Evolutionary conservation across 257 asterid genomes (phyloP), one percentile per base, ranked within the genome.

Genomic region (Solanum chaucha): DNA sequence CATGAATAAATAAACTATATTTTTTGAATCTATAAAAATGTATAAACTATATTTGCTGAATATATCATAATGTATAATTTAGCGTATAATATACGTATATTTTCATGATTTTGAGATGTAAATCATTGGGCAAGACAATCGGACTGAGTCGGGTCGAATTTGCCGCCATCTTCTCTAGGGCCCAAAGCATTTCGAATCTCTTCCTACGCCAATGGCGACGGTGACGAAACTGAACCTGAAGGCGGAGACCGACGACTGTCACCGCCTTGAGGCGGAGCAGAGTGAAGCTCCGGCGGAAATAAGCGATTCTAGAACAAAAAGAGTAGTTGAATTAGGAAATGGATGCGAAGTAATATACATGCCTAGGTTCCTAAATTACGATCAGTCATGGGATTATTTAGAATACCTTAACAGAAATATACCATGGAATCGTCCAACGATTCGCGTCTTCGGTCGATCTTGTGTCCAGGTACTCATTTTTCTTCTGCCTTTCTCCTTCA

Each of bases 351-450:
- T 95, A 72, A 10, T 93, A 44, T 94, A 94, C 92, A 86, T 90
- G 26, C 89, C 93, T 13, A 93, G 92, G 44, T 93, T 95, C 91
- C 83, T 97, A 36, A 81, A 95, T 2, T 94, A 91, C 88, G 86
- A 90, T 77, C 89, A 95, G 77, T 94, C 98, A 9, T 95, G 98
- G 96, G 77, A 86, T 22, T 97, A 88, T 87, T 94, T 97, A 67
- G 92, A 97, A n/a, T 97, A 91, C 88, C 94, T 97, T n/a, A 90
- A 97, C 88, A 88, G 92, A 38, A 91, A 94, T 89, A 95, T 97
- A 81, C 99, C 96, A 51, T 97, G 99, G 99, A 94, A 92, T 87
- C 93, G 99, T 73, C 99, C 99, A 90, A 93, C 96, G 36, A 88
- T 95, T 90, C 95, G 95, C 44, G 98, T 94, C 82, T 97, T 97